These are phyloP conservation scores for Epichloe aotearoae DNA, from an alignment of 2,329 filamentous ascomycete species.

Conservation along the genomic window DNA sequence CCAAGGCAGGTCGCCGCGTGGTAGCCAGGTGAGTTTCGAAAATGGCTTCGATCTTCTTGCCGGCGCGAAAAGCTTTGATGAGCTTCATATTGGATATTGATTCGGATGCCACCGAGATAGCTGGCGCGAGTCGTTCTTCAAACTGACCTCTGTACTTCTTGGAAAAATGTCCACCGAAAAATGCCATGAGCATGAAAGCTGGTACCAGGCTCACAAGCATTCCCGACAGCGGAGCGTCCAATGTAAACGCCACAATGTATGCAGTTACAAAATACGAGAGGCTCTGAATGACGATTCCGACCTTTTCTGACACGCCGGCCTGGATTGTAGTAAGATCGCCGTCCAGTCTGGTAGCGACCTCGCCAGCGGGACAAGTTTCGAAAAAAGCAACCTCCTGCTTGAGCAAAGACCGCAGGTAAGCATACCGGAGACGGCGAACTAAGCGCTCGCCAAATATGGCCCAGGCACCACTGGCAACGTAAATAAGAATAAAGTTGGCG, in stretches of 20 bases:
- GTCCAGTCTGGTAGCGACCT: conserved; percentile 43
- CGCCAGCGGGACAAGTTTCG: conserved; percentile 39
- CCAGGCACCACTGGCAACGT: conserved; percentile 46
- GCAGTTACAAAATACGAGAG: conserved; percentile 50
- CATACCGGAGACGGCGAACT: conserved; percentile 41
- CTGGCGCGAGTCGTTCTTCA: conserved; percentile 32
- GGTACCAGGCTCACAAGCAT: conserved; percentile 44
- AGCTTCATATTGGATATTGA: conserved; percentile 34
- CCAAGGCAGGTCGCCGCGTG: conserved; percentile 35
- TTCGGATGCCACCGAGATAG: conserved; percentile 42
- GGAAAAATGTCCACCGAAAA: conserved; percentile 36
- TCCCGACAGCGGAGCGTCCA: conserved; percentile 40
- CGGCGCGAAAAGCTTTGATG: conserved; percentile 34
- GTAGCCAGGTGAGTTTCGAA: conserved; percentile 27
- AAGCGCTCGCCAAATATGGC: conserved; percentile 42
- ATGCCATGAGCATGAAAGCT: conserved; percentile 40
- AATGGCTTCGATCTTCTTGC: conserved; percentile 30
- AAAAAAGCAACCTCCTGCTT: conserved; percentile 45
- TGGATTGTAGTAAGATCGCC: conserved; percentile 47
- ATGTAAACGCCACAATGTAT: conserved; percentile 22
- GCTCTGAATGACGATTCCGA: conserved; percentile 33
- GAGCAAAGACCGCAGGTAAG: conserved; percentile 40
- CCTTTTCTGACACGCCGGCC: conserved; percentile 49
- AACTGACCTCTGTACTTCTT: conserved; percentile 31
- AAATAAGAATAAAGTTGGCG: conserved; percentile 44